These are phyloP conservation scores for Barnettozyma populi DNA, from an alignment of 805 yeast genomes.

Conservation along the genomic window DNA sequence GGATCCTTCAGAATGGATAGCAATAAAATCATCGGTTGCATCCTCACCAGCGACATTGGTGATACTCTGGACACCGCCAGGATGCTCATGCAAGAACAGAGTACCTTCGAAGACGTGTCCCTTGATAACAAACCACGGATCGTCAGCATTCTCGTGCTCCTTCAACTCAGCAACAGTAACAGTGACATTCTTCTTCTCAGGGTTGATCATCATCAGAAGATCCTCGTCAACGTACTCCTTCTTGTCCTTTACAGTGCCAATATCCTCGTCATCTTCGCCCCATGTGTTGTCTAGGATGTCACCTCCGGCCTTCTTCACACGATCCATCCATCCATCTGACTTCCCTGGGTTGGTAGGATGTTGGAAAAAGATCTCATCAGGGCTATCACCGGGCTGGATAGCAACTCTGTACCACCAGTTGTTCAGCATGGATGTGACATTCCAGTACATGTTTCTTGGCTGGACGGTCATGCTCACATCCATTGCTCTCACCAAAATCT, in stretches of 20 bases:
- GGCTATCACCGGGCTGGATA: constrained; percentile 13
- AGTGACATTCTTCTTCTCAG: constrained; percentile 15
- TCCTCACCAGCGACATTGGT: constrained; percentile 26
- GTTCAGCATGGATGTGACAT: constrained; percentile 32
- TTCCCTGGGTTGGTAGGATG: constrained; percentile 26
- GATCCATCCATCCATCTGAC: constrained; percentile 34
- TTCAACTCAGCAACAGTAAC: constrained; percentile 9
- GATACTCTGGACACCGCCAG: constrained; percentile 27
- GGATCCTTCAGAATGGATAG: constrained; percentile 29
- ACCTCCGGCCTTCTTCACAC: constrained; percentile 30
- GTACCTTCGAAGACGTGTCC: constrained; percentile 34
- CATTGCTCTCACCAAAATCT: constrained; percentile 31
- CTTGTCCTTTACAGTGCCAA: neutral
- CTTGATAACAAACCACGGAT: constrained; percentile 27
- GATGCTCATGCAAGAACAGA: constrained; percentile 29
- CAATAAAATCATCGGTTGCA: constrained; percentile 30
- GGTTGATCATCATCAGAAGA: constrained; percentile 26
- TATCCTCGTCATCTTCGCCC: constrained; percentile 26
- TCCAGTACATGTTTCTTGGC: constrained; percentile 35
- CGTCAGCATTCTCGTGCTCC: constrained; percentile 8
- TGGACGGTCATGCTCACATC: constrained; percentile 31
- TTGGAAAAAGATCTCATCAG: constrained; percentile 20
- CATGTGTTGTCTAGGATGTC: constrained; percentile 27
- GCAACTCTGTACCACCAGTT: constrained; percentile 35
- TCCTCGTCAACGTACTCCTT: constrained; percentile 23